Conservation (phyloP, 176 grass and related monocot species). For the Avena eriantha region DNA sequence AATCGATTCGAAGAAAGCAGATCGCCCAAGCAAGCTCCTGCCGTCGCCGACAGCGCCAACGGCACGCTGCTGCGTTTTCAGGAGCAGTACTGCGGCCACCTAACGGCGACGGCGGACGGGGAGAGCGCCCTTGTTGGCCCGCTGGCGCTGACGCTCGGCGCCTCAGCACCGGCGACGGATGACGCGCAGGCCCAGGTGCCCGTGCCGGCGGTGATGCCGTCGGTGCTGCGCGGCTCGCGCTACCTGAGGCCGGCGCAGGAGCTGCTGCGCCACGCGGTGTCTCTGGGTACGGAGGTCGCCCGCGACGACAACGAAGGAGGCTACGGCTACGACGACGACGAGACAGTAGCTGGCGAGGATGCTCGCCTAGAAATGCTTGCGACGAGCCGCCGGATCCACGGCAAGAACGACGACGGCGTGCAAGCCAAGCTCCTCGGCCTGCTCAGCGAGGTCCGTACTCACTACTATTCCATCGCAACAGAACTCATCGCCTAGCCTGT, state of each 20-base stretch:
- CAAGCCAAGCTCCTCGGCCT: slow-evolving; percentile 77
- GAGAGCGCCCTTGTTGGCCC: neutral
- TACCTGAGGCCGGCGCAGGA: slow-evolving; percentile 81
- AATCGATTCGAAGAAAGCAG: slow-evolving; percentile 35
- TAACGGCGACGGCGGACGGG: neutral
- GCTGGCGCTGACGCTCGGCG: no score
- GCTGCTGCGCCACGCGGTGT: slow-evolving; percentile 73
- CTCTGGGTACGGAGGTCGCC: slow-evolving; percentile 46
- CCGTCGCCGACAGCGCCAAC: slow-evolving; percentile 17
- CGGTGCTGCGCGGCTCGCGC: slow-evolving; percentile 53
- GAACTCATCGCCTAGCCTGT: neutral
- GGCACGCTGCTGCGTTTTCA: slow-evolving; percentile 25
- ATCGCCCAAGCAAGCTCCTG: slow-evolving; percentile 26
- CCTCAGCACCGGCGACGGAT: no score
- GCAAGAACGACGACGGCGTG: slow-evolving; percentile 35
- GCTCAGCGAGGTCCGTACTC: slow-evolving; percentile 69
- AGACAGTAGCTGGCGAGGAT: neutral
- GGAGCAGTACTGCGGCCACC: slow-evolving; percentile 9
- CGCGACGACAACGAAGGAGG: slow-evolving; percentile 20
- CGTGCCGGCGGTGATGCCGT: slow-evolving; percentile 24
- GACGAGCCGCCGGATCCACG: slow-evolving; percentile 28
- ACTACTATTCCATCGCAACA: neutral
- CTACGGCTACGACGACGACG: slow-evolving; percentile 24
- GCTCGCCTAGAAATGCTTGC: neutral
- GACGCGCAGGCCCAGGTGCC: neutral